These are phyloP conservation scores for Tubosaeta sp. DNA, from an alignment of 768 basidiomycete genomes.

Conservation along the genomic window DNA sequence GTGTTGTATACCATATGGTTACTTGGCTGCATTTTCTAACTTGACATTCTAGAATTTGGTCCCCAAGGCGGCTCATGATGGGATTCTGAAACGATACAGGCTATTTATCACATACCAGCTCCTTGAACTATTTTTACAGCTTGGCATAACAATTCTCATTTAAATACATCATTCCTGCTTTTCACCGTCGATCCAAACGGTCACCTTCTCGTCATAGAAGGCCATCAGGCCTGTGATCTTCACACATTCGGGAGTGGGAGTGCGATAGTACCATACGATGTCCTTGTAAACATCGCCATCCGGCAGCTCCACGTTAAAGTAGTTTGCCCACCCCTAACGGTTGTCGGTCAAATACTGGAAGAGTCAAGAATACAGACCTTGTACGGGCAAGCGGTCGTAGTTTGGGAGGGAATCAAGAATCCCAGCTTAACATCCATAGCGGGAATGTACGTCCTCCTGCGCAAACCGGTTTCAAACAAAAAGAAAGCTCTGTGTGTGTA, in stretches of 20 bases:
- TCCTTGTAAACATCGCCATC: slow-evolving; percentile 42
- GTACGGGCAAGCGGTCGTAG: slow-evolving; percentile 54
- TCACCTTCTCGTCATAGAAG: slow-evolving; percentile 66
- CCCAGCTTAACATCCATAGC: slow-evolving; percentile 51
- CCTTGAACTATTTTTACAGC: not conserved
- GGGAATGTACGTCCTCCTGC: slow-evolving; percentile 57
- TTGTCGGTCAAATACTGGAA: not conserved
- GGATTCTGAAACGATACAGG: slow-evolving; percentile 1
- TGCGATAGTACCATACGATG: slow-evolving; percentile 63
- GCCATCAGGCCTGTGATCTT: slow-evolving; percentile 49
- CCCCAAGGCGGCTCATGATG: slow-evolving; percentile 14
- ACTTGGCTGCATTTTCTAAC: not conserved
- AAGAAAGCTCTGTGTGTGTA: slow-evolving; percentile 52
- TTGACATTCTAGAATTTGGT: slow-evolving; percentile 6
- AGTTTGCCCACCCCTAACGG: slow-evolving; percentile 53
- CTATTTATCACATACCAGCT: not conserved
- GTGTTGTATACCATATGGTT: not conserved
- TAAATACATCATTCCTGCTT: slow-evolving; percentile 37
- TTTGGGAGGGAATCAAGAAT: slow-evolving; percentile 43
- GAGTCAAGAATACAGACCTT: slow-evolving; percentile 41
- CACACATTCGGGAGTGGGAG: slow-evolving; percentile 47
- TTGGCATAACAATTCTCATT: not conserved
- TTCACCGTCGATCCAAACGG: slow-evolving; percentile 58
- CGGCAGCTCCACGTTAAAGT: slow-evolving; percentile 48
- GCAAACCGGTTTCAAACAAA: slow-evolving; percentile 55